These are phyloP conservation scores for Saturnispora hagleri DNA, from an alignment of 805 yeast species.

Conservation along the genomic window DNA sequence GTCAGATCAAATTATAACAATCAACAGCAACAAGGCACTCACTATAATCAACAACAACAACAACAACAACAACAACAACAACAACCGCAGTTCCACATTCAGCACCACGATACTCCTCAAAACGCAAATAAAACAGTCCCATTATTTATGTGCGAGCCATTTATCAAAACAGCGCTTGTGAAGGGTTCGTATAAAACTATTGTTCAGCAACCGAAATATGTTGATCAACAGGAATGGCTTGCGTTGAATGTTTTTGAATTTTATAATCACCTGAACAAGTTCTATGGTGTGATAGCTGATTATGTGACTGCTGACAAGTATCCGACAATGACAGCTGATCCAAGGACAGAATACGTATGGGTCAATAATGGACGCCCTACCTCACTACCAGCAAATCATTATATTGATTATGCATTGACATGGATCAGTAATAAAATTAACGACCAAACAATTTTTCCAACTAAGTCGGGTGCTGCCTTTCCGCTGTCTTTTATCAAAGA, in stretches of 20 bases:
- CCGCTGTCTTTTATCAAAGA: conserved; percentile 79
- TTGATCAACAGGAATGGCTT: conserved; percentile 91
- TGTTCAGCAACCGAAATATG: conserved; percentile 90
- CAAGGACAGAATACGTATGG: conserved; percentile 87
- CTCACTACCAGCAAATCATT: conserved; percentile 84
- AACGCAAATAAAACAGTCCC: conserved; percentile 31
- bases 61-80: conserved; percentile 17
- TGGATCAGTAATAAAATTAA: conserved; percentile 85
- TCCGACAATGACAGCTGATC: conserved; percentile 95
- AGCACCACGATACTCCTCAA: conserved; percentile 11
- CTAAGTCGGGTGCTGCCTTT: conserved; percentile 80
- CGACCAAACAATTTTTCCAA: conserved; percentile 87
- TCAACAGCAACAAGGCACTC: conserved; percentile 11
- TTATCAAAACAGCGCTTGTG: conserved; percentile 86
- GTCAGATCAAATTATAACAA: conserved; percentile 23
- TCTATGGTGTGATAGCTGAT: conserved; percentile 84
- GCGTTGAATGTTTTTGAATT: conserved; percentile 89
- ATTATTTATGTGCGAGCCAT: conserved; percentile 83
- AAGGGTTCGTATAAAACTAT: conserved; percentile 95
- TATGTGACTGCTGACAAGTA: conserved; percentile 83
- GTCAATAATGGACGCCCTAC: conserved; percentile 60
- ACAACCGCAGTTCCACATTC: conserved; percentile 18
- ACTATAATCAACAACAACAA: conserved; percentile 3
- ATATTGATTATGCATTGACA: conserved; percentile 82
- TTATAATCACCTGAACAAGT: conserved; percentile 75